A percentile compares a stretch with the other conserved stretches of the same genome.
phyloP scores from a whole-genome alignment of 768 basidiomycete species.

The Hygrocybe punicea region DNA sequence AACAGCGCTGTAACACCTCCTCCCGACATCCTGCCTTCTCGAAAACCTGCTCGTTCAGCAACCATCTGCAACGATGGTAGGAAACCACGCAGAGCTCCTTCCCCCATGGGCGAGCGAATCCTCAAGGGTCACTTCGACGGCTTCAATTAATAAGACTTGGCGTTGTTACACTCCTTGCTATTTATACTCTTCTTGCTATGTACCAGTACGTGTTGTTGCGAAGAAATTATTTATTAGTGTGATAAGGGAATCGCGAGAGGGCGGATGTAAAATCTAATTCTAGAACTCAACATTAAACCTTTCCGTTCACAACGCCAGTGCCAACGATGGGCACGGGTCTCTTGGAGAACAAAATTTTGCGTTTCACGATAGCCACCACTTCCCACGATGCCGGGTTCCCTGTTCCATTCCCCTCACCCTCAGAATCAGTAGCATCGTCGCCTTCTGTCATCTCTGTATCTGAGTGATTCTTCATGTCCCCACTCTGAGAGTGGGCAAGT shows the following conservation, averaged over 20 bases:
- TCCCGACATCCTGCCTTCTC: slow-evolving; percentile 30
- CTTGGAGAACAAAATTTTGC: slow-evolving; percentile 81
- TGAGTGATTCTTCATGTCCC: slow-evolving; percentile 18
- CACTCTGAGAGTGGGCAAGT: slow-evolving; percentile 2
- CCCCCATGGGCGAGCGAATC: slow-evolving; percentile 88
- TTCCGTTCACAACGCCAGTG: not conserved
- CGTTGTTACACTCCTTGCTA: too few species aligned
- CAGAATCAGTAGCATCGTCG: too few species aligned
- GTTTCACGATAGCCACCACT: slow-evolving; percentile 67
- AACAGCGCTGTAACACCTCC: slow-evolving; percentile 47
- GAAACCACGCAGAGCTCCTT: slow-evolving; percentile 66
- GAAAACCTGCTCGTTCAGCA: slow-evolving; percentile 54
- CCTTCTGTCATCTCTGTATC: slow-evolving; percentile 19
- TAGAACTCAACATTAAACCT: not conserved
- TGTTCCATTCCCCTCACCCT: too few species aligned
- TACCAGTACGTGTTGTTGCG: not conserved
- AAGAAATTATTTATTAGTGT: slow-evolving; percentile 6
- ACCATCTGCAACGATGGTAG: slow-evolving; percentile 46
- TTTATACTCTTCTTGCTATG: not conserved
- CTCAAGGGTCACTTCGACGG: slow-evolving; percentile 90
- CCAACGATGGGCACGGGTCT: slow-evolving; percentile 70
- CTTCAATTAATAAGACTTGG: slow-evolving; percentile 82
- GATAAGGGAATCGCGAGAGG: not conserved
- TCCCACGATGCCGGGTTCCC: slow-evolving; percentile 45
- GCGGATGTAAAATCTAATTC: not conserved